Evolutionary conservation across 768 basidiomycete species (phyloP), one percentile per base, ranked within the genome.

Genomic region (Multifurca ochricompacta): DNA sequence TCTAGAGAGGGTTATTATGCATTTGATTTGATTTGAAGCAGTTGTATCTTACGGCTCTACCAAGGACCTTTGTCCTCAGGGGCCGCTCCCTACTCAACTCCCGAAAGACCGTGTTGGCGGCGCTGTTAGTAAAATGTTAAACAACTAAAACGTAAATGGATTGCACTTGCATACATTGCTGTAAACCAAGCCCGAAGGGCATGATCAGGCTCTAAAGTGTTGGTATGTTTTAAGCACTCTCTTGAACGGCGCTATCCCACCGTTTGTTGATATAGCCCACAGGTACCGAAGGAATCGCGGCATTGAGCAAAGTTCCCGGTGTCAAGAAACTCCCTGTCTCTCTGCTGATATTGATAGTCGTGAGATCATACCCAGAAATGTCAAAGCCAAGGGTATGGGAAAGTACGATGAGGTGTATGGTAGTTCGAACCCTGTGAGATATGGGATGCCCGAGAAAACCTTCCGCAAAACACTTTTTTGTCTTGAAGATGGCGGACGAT

Each of bases 151-250:
- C 1, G 42, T 9, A 11, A 11, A n/a, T 1, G 18, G 34, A 34
- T 3, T 1, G 18, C 11, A 13, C 6, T 28, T 6, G 49, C 53
- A 28, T 39, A 55, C 57, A 58, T 50, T 14, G 57, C 57, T 3
- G 57, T 54, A n/a, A 54, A 32, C 57, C 57, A 58, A 32, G 57
- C 57, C 30, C 50, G 56, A 21, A 45, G 31, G 28, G 35, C 50
- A 6, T 39, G 19, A n/a, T 46, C n/a, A 5, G 50, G 39, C 6
- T 42, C n/a, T 10, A 40, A 46, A 5, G 18, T 36, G 6, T 35
- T 32, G 27, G 11, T 3, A n/a, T 31, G 23, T 4, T 42, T 4
- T 8, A 31, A 9, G 18, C 40, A 16, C 18, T 27, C 13, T 11
- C 37, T 25, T 3, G 28, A 9, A 34, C 19, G 7, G 6, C 51